Evolutionary conservation across 164 flowering plant genomes (phyloP).

Genomic region (Sedum album): DNA sequence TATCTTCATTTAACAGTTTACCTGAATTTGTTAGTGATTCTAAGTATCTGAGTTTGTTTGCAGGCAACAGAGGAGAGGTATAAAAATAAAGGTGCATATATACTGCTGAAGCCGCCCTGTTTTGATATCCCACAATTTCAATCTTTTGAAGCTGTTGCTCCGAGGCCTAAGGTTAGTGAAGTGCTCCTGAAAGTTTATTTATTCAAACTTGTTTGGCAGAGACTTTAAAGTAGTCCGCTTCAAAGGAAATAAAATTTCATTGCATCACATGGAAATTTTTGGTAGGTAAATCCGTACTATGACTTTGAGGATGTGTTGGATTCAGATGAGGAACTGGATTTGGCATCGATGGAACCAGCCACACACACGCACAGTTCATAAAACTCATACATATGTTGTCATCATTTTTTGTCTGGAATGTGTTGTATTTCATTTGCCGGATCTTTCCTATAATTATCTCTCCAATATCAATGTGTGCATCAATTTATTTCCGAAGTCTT

Average conservation of each 20-base stretch:
- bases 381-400: neutral
- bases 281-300: conserved; percentile 72
- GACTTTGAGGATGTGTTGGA: conserved; percentile 66
- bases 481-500: no score
- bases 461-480: no score
- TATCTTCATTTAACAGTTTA: neutral
- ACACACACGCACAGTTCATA: neutral
- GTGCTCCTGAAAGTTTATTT: neutral
- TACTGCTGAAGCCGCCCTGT: conserved; percentile 59
- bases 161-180: conserved; percentile 72
- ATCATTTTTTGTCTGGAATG: neutral
- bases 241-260: neutral
- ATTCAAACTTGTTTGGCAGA: neutral
- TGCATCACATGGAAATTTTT: neutral
- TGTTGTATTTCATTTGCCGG: no score
- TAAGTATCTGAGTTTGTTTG: conserved; percentile 10
- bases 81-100: conserved; percentile 76
- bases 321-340: conserved; percentile 85
- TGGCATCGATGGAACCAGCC: conserved; percentile 43
- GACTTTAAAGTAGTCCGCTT: neutral
- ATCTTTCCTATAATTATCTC: no score
- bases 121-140: conserved; percentile 61
- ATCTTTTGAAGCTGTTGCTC: conserved; percentile 62
- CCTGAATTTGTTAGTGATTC: neutral
- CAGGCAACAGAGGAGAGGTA: conserved; percentile 77